phyloP scores from a whole-genome alignment of 2,329 filamentous ascomycete species.

The Alternaria sp. region DNA sequence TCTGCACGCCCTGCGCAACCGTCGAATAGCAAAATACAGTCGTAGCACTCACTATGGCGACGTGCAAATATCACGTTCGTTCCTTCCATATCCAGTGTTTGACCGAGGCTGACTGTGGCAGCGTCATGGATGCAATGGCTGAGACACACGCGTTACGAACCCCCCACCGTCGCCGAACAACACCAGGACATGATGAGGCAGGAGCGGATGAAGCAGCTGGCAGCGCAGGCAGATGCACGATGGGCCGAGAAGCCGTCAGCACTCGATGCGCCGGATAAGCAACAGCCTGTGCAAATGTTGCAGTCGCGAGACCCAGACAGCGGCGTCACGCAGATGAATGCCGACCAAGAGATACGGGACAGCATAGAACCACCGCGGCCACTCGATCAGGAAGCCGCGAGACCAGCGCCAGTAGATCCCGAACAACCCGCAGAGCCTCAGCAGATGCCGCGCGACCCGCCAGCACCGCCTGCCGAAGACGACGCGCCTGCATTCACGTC shows the following conservation, averaged over 20 bases:
- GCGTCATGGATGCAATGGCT: conserved; percentile 74
- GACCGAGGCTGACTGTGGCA: conserved; percentile 32
- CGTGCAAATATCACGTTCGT: conserved; percentile 63
- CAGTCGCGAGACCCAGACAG: conserved; percentile 51
- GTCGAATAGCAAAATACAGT: conserved; percentile 65
- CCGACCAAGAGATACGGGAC: conserved; percentile 41
- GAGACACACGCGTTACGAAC: conserved; percentile 63
- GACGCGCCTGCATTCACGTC: conserved; percentile 26
- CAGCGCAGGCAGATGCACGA: conserved; percentile 64
- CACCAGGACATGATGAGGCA: conserved; percentile 63
- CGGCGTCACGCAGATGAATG: conserved; percentile 44
- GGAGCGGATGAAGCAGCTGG: conserved; percentile 64
- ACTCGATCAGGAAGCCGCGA: conserved; percentile 2
- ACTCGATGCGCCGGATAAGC: conserved; percentile 61
- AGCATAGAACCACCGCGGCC: conserved; percentile 14
- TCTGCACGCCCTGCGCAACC: conserved; percentile 59
- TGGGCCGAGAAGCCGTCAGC: conserved; percentile 66
- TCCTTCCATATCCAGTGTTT: neutral
- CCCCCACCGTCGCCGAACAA: conserved; percentile 66
- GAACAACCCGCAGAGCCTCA: neutral
- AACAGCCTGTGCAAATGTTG: conserved; percentile 56
- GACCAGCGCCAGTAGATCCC: conserved; percentile 7
- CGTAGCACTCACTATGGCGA: conserved; percentile 62
- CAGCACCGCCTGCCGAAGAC: conserved; percentile 15
- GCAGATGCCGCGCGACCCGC: conserved; percentile 26